A percentile compares a stretch with the other conserved stretches of the same genome.
Conservation (phyloP, 2,329 filamentous ascomycete species). For the Fusarium lateritium region DNA sequence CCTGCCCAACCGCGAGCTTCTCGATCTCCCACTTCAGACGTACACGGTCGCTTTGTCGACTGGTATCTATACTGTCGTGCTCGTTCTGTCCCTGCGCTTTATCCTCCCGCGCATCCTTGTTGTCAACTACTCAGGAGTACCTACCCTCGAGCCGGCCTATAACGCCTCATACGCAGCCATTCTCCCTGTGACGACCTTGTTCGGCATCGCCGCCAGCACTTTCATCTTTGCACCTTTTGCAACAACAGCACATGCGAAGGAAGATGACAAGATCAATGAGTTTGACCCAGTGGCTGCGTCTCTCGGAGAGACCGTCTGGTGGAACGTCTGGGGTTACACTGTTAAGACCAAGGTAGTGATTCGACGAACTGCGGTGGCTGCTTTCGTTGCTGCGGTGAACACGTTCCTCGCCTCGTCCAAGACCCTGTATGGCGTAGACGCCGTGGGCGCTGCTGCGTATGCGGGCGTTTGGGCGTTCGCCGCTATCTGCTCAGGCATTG, state of each 20-base stretch:
- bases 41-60: conserved; percentile 79
- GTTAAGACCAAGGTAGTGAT: conserved; percentile 74
- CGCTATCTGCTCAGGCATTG: conserved; percentile 70
- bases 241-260: conserved; percentile 63
- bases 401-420: conserved; percentile 76
- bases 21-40: conserved; percentile 74
- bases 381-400: conserved; percentile 69
- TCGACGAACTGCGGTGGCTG: conserved; percentile 72
- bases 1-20: conserved; percentile 74
- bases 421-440: conserved; percentile 79
- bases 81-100: conserved; percentile 78
- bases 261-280: conserved; percentile 63
- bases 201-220: conserved; percentile 79
- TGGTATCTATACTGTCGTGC: conserved; percentile 79
- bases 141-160: conserved; percentile 78
- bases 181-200: conserved; percentile 69
- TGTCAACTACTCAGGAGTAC: conserved; percentile 80
- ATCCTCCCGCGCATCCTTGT: conserved; percentile 82
- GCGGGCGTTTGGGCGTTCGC: conserved; percentile 81
- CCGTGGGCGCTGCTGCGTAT: conserved; percentile 79
- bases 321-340: conserved; percentile 80
- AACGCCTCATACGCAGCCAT: conserved; percentile 72
- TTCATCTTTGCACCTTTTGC: conserved; percentile 84
- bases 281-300: conserved; percentile 77
- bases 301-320: conserved; percentile 78